Evolutionary conservation across 2,329 filamentous ascomycete species (phyloP).

Genomic region (Stachybotrys elegans): DNA sequence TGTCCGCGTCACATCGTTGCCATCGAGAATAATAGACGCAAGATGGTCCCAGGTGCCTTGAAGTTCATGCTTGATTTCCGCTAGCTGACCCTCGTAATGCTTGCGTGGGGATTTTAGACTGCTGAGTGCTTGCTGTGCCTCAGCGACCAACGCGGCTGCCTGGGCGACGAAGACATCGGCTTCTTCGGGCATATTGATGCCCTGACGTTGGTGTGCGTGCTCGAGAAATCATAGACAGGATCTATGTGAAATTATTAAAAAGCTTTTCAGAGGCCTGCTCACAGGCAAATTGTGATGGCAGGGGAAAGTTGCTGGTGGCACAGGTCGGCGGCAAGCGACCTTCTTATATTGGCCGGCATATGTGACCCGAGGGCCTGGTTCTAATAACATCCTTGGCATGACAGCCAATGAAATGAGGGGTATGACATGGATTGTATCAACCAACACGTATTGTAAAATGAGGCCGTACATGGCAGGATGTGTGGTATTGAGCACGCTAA

Average conservation of each 20-base stretch:
- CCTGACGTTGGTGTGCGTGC: background rate
- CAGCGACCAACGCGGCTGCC: background rate
- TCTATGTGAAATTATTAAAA: too few species aligned
- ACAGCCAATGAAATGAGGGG: too few species aligned
- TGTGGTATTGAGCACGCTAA: too few species aligned
- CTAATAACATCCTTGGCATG: too few species aligned
- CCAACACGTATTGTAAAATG: too few species aligned
- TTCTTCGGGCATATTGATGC: background rate
- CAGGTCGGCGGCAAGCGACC: background rate
- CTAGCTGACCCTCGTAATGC: background rate
- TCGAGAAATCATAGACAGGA: background rate
- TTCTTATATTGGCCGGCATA: background rate
- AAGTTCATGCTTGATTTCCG: background rate
- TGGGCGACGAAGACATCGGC: background rate
- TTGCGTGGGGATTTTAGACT: background rate
- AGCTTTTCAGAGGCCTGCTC: background rate
- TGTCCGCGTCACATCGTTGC: background rate
- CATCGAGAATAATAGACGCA: background rate
- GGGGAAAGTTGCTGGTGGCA: background rate
- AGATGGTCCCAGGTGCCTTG: background rate
- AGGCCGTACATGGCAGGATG: too few species aligned
- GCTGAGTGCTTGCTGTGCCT: background rate
- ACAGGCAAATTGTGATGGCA: background rate
- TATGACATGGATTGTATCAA: too few species aligned
- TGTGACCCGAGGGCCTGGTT: too few species aligned